Evolutionary conservation across 2,329 filamentous ascomycete genomes (phyloP).

Genomic region (Aspergillus japonicus): DNA sequence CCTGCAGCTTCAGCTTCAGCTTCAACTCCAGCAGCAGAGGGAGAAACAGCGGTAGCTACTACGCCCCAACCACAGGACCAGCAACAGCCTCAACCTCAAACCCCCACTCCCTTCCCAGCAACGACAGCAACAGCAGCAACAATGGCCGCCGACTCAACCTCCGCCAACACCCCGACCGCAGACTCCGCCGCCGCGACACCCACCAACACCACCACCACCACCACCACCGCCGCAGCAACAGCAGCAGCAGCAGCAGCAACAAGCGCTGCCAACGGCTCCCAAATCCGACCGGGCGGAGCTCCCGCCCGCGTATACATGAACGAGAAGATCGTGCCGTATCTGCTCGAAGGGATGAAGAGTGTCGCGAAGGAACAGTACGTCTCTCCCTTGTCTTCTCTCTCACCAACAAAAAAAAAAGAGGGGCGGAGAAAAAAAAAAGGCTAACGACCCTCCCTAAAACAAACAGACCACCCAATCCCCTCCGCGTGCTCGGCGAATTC

Average conservation of each 20-base stretch:
- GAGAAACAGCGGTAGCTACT: not conserved
- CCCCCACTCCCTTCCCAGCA: constrained; percentile 14
- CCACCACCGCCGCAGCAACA: not conserved
- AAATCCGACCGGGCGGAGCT: constrained; percentile 63
- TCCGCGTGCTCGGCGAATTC: constrained; percentile 69
- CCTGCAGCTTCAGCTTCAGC: constrained; percentile 6
- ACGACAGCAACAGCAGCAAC: constrained; percentile 3
- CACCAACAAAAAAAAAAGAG: too few species aligned
- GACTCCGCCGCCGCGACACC: constrained; percentile 47
- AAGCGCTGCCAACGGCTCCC: constrained; percentile 26
- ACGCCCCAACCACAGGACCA: constrained; percentile 3
- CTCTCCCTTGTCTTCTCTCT: too few species aligned
- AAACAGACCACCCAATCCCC: constrained; percentile 63
- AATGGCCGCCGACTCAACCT: constrained; percentile 1
- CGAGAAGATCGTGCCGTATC: constrained; percentile 63
- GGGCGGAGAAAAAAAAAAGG: not conserved
- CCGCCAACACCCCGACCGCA: constrained; percentile 23
- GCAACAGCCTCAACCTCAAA: constrained; percentile 16
- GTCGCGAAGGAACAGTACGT: constrained; percentile 70
- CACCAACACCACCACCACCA: not conserved
- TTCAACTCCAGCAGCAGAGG: constrained; percentile 1
- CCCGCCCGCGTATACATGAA: constrained; percentile 71
- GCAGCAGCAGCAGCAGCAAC: too few species aligned
- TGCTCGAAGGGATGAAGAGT: constrained; percentile 73
- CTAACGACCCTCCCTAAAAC: not conserved